A percentile compares a stretch with the other conserved stretches of the same genome.
These are phyloP conservation scores for Abelmoschus esculentus DNA, from an alignment of 345 rosid species.

Conservation along the genomic window DNA sequence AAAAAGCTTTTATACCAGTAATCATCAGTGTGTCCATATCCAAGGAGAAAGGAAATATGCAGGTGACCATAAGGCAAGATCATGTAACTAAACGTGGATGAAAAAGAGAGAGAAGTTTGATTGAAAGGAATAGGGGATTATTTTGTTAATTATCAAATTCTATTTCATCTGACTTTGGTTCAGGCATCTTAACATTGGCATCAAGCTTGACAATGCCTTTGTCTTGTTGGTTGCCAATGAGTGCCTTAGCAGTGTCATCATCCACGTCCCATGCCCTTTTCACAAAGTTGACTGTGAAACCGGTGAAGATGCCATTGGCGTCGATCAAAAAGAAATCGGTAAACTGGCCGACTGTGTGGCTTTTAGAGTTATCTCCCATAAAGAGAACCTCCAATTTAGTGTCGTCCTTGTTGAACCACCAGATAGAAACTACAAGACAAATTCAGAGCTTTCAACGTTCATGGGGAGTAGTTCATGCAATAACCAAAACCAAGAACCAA, in stretches of 20 bases:
- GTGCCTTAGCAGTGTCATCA: slow-evolving; percentile 34
- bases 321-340: slow-evolving; percentile 75
- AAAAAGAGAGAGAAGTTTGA: no score
- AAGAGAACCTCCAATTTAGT: slow-evolving; percentile 67
- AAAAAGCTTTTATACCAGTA: no score
- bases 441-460: slow-evolving; percentile 24
- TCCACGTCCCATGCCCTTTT: slow-evolving; percentile 66
- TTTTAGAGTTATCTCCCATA: slow-evolving; percentile 71
- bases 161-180: slow-evolving; percentile 40
- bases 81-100: no score
- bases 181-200: slow-evolving; percentile 41
- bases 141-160: no score
- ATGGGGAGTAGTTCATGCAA: slow-evolving; percentile 37
- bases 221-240: slow-evolving; percentile 42
- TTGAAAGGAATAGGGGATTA: no score
- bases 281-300: slow-evolving; percentile 72
- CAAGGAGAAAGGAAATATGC: no score
- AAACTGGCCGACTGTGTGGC: slow-evolving; percentile 70
- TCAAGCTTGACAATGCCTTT: slow-evolving; percentile 65
- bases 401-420: slow-evolving; percentile 87
- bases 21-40: no score
- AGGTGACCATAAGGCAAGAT: no score
- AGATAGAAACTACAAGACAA: slow-evolving; percentile 21
- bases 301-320: slow-evolving; percentile 66
- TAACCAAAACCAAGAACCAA: slow-evolving; percentile 26